Conservation (phyloP, 805 yeast species). For the Jamesozyma lodderae region DNA sequence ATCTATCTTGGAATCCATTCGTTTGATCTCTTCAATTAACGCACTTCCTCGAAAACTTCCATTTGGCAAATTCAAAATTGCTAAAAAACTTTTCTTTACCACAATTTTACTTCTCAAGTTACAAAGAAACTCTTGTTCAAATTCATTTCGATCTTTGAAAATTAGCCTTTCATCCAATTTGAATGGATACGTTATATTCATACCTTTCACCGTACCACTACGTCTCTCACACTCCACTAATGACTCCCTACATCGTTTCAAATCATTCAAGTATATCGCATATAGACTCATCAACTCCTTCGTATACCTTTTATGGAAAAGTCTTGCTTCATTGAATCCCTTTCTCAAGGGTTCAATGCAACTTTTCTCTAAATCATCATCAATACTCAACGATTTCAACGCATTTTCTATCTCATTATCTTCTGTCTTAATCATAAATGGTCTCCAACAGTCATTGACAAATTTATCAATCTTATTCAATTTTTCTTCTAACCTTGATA, state of each 20-base stretch:
- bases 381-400: too few relatives aligned
- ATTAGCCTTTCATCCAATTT: conserved; percentile 11
- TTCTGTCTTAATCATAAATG: too few relatives aligned
- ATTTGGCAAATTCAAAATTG: conserved; percentile 17
- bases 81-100: conserved; percentile 20
- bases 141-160: conserved; percentile 12
- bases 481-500: too few relatives aligned
- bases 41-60: conserved; percentile 23
- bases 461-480: conserved; percentile 4
- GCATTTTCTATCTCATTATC: too few relatives aligned
- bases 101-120: conserved; percentile 14
- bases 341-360: too few relatives aligned
- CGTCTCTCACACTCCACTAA: conserved; percentile 5
- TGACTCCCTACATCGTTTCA: conserved; percentile 8
- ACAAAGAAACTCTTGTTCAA: conserved; percentile 6
- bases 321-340: too few relatives aligned
- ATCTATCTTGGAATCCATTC: conserved; percentile 17
- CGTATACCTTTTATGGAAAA: too few relatives aligned
- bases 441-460: conserved; percentile 12
- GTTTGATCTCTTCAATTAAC: conserved; percentile 20
- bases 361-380: too few relatives aligned
- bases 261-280: conserved; percentile 7
- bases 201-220: neutral
- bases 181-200: conserved; percentile 7
- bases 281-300: conserved; percentile 5